These are phyloP conservation scores for Porphyrellus sp. DNA, from an alignment of 1,284 basidiomycete genomes.

Conservation along the genomic window DNA sequence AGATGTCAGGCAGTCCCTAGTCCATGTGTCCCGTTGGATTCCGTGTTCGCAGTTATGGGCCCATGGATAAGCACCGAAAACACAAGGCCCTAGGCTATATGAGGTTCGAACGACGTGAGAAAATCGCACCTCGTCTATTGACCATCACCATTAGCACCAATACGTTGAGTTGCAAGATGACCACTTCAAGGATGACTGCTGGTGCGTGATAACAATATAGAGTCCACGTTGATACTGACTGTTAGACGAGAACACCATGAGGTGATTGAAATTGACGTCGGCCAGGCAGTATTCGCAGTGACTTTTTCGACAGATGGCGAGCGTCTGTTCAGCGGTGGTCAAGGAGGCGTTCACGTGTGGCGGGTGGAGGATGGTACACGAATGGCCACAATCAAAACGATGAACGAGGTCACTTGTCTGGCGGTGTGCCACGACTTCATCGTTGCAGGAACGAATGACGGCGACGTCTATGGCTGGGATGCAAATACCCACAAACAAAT, in stretches of 20 bases:
- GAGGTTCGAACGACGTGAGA: too few species aligned
- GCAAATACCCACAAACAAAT: neutral
- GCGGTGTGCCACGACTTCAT: neutral
- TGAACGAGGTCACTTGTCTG: too few species aligned
- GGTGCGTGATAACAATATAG: neutral
- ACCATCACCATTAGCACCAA: too few species aligned
- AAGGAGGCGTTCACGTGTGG: neutral
- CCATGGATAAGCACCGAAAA: too few species aligned
- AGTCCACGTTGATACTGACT: neutral
- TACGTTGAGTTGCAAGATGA: too few species aligned
- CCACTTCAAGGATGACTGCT: neutral
- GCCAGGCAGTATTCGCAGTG: neutral
- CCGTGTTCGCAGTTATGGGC: too few species aligned
- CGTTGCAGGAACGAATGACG: neutral
- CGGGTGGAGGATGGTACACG: neutral
- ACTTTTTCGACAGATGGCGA: neutral
- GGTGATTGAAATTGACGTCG: neutral
- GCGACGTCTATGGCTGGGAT: neutral
- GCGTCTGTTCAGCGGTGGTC: neutral
- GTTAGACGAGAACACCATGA: neutral
- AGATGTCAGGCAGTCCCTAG: too few species aligned
- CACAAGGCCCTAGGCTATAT: too few species aligned
- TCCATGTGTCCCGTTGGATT: too few species aligned
- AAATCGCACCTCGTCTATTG: too few species aligned
- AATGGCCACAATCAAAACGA: neutral